Evolutionary conservation across 768 basidiomycete genomes (phyloP).

Genomic region (Gelatoporia subvermispora): DNA sequence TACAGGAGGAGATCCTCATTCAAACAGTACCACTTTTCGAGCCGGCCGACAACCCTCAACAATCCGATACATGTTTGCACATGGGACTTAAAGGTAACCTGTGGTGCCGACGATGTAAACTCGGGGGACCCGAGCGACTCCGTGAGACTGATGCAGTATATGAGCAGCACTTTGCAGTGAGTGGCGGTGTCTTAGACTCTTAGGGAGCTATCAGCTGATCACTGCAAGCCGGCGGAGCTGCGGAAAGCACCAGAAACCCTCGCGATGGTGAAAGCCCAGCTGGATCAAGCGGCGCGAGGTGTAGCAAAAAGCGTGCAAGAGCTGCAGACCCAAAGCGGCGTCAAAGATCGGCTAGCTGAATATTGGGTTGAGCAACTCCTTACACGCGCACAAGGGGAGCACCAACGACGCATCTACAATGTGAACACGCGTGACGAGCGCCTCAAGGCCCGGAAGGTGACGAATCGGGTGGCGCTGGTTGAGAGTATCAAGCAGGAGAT

Average conservation of each 20-base stretch:
- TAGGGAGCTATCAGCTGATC: not conserved
- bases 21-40: slow-evolving; percentile 1
- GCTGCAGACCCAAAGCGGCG: slow-evolving; percentile 28
- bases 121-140: slow-evolving; percentile 2
- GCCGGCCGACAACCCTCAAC: slow-evolving; percentile 22
- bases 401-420: not conserved
- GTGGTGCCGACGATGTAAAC: slow-evolving; percentile 26
- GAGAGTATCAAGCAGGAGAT: slow-evolving; percentile 10
- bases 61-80: slow-evolving; percentile 23
- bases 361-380: slow-evolving; percentile 34
- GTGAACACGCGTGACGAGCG: not conserved
- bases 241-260: slow-evolving; percentile 14
- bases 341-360: slow-evolving; percentile 36
- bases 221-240: not conserved
- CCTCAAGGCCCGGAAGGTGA: not conserved
- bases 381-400: not conserved
- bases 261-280: slow-evolving; percentile 24
- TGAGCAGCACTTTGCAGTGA: slow-evolving; percentile 2
- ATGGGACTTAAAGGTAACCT: slow-evolving; percentile 36
- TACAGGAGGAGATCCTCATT: slow-evolving; percentile 7
- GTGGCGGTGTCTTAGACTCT: not conserved
- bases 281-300: slow-evolving; percentile 28
- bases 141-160: slow-evolving; percentile 1
- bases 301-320: slow-evolving; percentile 23
- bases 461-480: not conserved